Conservation (phyloP, 768 basidiomycete species). For the Mrakia blollopis region DNA sequence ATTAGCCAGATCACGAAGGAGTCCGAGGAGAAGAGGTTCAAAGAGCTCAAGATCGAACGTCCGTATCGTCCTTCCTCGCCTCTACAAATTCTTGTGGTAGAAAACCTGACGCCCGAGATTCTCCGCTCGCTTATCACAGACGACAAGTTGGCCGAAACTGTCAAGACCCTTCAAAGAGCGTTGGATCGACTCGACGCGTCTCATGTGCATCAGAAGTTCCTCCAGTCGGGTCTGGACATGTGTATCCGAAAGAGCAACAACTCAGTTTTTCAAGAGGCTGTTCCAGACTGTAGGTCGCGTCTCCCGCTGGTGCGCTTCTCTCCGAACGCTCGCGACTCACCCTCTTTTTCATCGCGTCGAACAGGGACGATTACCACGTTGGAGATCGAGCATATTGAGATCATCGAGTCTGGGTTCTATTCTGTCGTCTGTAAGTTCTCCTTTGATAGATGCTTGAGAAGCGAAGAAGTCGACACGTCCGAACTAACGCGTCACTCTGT, state of each 20-base stretch:
- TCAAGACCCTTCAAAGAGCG: slow-evolving; percentile 70
- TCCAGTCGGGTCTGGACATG: slow-evolving; percentile 47
- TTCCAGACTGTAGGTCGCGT: not conserved
- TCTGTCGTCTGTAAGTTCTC: slow-evolving; percentile 57
- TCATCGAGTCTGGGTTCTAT: slow-evolving; percentile 69
- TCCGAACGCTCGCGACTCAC: too few relatives aligned
- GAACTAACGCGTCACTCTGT: too few relatives aligned
- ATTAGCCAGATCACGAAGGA: slow-evolving; percentile 56
- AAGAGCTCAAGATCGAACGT: slow-evolving; percentile 55
- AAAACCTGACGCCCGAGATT: too few relatives aligned
- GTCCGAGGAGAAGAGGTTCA: slow-evolving; percentile 61
- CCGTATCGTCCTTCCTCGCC: not conserved
- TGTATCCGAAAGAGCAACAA: slow-evolving; percentile 56
- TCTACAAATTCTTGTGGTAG: too few relatives aligned
- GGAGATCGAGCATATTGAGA: slow-evolving; percentile 65
- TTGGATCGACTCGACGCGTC: slow-evolving; percentile 44
- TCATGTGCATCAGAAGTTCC: slow-evolving; percentile 35
- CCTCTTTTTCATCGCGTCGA: not conserved
- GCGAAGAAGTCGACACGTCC: too few relatives aligned
- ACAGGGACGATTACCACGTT: slow-evolving; percentile 49
- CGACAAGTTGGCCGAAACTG: slow-evolving; percentile 71
- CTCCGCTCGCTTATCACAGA: slow-evolving; percentile 27
- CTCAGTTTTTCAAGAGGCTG: not conserved
- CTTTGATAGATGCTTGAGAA: too few relatives aligned
- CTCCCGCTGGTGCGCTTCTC: too few relatives aligned